Base-by-base conservation (phyloP, 1,284 basidiomycete genomes). In the Boletus sp. region DNA sequence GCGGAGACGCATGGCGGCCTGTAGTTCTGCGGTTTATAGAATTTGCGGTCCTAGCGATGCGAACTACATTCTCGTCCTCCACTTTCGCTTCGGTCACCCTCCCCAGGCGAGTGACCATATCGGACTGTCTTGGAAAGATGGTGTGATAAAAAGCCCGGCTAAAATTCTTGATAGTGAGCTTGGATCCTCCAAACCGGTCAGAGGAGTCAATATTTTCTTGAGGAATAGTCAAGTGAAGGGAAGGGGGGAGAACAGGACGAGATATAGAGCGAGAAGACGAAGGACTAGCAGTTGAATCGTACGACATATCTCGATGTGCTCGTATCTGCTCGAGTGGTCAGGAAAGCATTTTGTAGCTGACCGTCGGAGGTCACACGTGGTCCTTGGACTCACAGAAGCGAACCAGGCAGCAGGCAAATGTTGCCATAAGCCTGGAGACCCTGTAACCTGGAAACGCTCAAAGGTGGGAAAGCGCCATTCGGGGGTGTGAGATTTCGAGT, bases 361-460 rank as follows among this genome's bases (percentile, higher is more conserved):
- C 23, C 16, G 33, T 34, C 39, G 32, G 16, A 35, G 26, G 22
- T 38, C 14, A 36, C 45, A 45, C 36, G 39, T 29, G 43, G 33
- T 19, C 37, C 25, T 32, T 41, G 39, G 22, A 48, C 39, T 40
- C 42, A 26, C 45, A 20, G 35, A 45, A 44, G 20, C 17, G 16
- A 29, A 46, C 41, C 51, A 46, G 34, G 22, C 36, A 25, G 23
- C 12, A n/a, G 19, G 16, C 16, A 30, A 29, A 42, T 37, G 26
- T 30, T 33, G 37, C 13, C 29, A 44, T 19, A 44, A 38, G 46
- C 46, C 29, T 34, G 41, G 48, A 23, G 26, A 16, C 22, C 29
- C 30, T 34, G 54, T 57, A 54, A 50, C 56, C 50, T 53, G 38
- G 56, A 36, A 54, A 58, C 56, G 32, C 33, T 39, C n/a, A 17